Evolutionary conservation across 1,139 yeast genomes (phyloP).

Genomic region (Sugiyamaella novakii): DNA sequence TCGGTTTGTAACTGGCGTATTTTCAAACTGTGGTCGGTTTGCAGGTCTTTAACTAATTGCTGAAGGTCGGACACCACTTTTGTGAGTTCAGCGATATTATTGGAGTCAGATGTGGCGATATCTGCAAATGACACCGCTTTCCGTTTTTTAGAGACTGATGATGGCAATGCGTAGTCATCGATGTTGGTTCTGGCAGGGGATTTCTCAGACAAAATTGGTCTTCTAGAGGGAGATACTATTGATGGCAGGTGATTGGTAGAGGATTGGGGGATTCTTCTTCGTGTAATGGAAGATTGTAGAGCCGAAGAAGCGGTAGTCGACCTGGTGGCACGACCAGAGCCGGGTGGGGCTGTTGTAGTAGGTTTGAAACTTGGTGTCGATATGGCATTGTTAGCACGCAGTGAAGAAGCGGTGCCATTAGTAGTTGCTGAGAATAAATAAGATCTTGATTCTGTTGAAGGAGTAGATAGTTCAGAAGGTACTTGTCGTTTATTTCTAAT

Average conservation of each 20-base stretch:
- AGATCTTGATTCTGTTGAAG: background rate
- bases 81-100: conserved; percentile 6
- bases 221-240: background rate
- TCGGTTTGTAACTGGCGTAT: conserved; percentile 18
- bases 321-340: background rate
- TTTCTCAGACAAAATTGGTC: conserved; percentile 2
- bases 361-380: conserved; percentile 5
- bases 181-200: conserved; percentile 11
- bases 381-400: no score
- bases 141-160: conserved; percentile 10
- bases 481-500: background rate
- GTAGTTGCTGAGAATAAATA: background rate
- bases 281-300: conserved; percentile 2
- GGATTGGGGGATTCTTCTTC: conserved; percentile 6
- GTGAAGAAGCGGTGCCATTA: background rate
- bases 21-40: conserved; percentile 13
- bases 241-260: background rate
- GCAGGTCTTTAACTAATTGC: conserved; percentile 18
- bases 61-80: conserved; percentile 19
- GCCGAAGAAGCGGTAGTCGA: background rate
- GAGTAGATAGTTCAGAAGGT: background rate
- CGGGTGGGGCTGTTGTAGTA: conserved; percentile 2
- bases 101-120: background rate
- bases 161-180: background rate
- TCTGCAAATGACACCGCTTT: conserved; percentile 20